These are phyloP conservation scores for Chalaropsis thielavioides DNA, from an alignment of 2,329 filamentous ascomycete genomes.

Conservation along the genomic window DNA sequence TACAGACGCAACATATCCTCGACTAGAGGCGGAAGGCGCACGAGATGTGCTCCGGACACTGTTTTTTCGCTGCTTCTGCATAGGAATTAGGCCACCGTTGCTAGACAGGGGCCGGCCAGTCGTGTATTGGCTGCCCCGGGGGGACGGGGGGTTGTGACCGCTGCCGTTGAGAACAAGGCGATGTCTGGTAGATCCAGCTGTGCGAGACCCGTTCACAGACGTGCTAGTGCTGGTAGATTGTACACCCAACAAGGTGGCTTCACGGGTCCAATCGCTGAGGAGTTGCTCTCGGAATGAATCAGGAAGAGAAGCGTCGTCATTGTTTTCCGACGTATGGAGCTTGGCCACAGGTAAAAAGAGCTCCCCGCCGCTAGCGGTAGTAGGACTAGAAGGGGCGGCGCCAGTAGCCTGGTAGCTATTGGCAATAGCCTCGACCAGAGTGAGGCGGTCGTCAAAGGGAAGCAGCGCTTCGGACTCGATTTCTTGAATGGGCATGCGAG, in stretches of 20 bases:
- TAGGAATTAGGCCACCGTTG: constrained; percentile 25
- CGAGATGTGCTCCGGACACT: constrained; percentile 41
- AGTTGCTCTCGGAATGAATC: constrained; percentile 57
- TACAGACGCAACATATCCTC: constrained; percentile 42
- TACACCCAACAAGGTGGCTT: constrained; percentile 52
- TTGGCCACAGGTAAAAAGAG: constrained; percentile 5
- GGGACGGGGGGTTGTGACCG: constrained; percentile 24
- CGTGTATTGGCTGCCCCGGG: constrained; percentile 33
- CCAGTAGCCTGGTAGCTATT: constrained; percentile 51
- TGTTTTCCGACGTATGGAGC: constrained; percentile 20
- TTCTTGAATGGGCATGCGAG: constrained; percentile 35
- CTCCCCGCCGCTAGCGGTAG: constrained; percentile 49
- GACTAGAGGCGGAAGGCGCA: constrained; percentile 30
- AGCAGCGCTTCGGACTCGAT: constrained; percentile 50
- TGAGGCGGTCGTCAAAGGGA: constrained; percentile 59
- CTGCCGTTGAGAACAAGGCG: constrained; percentile 46
- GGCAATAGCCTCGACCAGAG: constrained; percentile 61
- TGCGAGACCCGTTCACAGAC: constrained; percentile 64
- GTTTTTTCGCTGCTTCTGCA: constrained; percentile 36
- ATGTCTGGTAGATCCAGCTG: constrained; percentile 37
- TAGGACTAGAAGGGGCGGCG: constrained; percentile 56
- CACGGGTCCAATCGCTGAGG: constrained; percentile 65
- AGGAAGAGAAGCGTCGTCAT: constrained; percentile 43
- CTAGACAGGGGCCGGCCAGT: constrained; percentile 35
- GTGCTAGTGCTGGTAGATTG: constrained; percentile 55